A percentile compares a stretch with the other conserved stretches of the same genome.
Conservation (phyloP, 2,329 filamentous ascomycete genomes). For the Trichoderma arundinaceum region DNA sequence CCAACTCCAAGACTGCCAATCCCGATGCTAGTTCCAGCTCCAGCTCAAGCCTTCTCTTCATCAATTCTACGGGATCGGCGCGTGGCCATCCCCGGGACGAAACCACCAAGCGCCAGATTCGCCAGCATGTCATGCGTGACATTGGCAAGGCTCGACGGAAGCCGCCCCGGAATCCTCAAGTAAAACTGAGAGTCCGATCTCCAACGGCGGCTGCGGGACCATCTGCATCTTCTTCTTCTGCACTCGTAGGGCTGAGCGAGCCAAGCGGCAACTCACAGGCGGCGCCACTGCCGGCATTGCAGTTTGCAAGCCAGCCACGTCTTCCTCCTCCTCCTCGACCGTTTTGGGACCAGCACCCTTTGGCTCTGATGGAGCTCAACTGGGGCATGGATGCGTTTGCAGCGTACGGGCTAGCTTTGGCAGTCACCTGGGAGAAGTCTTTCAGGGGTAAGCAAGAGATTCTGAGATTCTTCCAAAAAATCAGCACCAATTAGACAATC, state of each 20-base stretch:
- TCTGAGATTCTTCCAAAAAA: not conserved
- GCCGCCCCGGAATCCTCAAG: constrained; percentile 27
- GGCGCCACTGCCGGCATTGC: not conserved
- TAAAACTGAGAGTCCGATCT: constrained; percentile 11
- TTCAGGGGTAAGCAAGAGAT: not conserved
- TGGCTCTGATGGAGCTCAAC: constrained; percentile 6
- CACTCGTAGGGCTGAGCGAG: not conserved
- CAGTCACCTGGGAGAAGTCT: constrained; percentile 11
- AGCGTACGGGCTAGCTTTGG: constrained; percentile 20
- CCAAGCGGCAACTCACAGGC: too few relatives aligned
- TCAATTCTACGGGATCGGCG: constrained; percentile 20
- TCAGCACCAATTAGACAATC: not conserved
- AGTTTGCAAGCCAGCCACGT: not conserved
- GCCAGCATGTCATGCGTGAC: constrained; percentile 29
- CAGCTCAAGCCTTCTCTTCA: constrained; percentile 23
- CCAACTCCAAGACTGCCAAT: too few relatives aligned
- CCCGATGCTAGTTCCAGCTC: not conserved
- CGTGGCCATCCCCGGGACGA: constrained; percentile 14
- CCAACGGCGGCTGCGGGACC: not conserved
- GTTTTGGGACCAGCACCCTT: constrained; percentile 27
- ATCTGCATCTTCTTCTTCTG: not conserved
- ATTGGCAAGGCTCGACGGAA: constrained; percentile 30
- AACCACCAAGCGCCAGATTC: constrained; percentile 22
- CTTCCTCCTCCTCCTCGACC: constrained; percentile 13
- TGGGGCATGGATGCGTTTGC: constrained; percentile 30